A percentile compares a stretch with the other conserved stretches of the same genome.
Conservation (phyloP, 2,329 filamentous ascomycete species). For the Xylariaceae sp. region DNA sequence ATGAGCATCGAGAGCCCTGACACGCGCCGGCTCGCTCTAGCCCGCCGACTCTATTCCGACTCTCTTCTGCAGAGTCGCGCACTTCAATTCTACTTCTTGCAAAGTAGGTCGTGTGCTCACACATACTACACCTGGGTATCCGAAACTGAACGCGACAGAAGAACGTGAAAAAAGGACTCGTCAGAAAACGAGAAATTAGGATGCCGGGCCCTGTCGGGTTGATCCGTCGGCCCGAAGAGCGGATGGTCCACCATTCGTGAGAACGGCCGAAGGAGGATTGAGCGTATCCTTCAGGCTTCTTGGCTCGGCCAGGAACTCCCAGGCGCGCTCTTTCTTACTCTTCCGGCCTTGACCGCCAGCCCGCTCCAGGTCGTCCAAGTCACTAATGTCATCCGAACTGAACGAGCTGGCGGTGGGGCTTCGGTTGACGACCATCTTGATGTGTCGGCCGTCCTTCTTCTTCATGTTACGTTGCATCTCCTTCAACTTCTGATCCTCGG, state of each 20-base stretch:
- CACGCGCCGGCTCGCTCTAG: neutral
- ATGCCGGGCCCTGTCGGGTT: neutral
- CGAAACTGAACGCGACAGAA: too few species aligned
- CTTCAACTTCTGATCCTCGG: constrained; percentile 70
- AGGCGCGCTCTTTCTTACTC: constrained; percentile 49
- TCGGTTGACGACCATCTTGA: constrained; percentile 54
- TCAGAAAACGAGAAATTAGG: too few species aligned
- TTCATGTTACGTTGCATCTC: constrained; percentile 67
- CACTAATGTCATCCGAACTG: constrained; percentile 49
- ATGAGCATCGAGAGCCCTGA: neutral
- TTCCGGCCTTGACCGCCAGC: constrained; percentile 36
- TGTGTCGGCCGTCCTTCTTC: constrained; percentile 52
- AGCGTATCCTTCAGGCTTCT: constrained; percentile 37
- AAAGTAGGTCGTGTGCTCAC: too few species aligned
- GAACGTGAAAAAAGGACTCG: too few species aligned
- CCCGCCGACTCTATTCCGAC: neutral
- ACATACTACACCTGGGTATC: too few species aligned
- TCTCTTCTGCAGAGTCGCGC: neutral
- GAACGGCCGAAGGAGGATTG: neutral
- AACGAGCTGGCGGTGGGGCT: constrained; percentile 46
- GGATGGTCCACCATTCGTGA: constrained; percentile 4
- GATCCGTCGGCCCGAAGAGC: constrained; percentile 1
- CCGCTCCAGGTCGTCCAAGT: constrained; percentile 43
- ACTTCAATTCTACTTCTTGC: too few species aligned
- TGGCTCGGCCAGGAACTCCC: constrained; percentile 49